Percentiles rank a stretch among this genome's conserved stretches.
Evolutionary conservation across 129 eudicot species (phyloP).

Genomic region (Silybum marianum): DNA sequence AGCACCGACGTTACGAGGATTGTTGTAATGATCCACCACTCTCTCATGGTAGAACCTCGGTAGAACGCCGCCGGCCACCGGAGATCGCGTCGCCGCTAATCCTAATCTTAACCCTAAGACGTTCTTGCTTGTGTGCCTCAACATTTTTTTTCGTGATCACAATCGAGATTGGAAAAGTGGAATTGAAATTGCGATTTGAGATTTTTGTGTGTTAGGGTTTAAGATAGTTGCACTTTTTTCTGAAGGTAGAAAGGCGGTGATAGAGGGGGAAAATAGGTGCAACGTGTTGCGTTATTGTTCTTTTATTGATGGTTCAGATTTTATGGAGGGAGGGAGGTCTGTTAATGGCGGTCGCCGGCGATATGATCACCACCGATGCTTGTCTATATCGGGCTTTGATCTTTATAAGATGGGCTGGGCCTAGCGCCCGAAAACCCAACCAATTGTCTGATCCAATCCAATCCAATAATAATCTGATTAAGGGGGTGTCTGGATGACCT

Average conservation of each 20-base stretch:
- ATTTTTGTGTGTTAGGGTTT: neutral
- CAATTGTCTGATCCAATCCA: too few relatives aligned
- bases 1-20: constrained; percentile 83
- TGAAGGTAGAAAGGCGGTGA: too few relatives aligned
- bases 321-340: neutral
- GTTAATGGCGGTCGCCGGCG: neutral
- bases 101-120: constrained; percentile 28
- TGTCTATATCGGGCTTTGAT: neutral
- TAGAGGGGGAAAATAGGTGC: too few relatives aligned
- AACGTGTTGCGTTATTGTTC: neutral
- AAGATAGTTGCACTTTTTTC: neutral
- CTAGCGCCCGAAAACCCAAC: neutral
- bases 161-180: neutral
- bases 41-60: constrained; percentile 71
- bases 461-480: too few relatives aligned
- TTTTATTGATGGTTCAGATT: neutral
- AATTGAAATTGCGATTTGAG: neutral
- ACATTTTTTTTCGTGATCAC: constrained; percentile 38
- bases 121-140: constrained; percentile 37
- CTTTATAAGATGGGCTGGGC: neutral
- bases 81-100: constrained; percentile 4
- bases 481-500: too few relatives aligned
- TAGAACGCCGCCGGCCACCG: neutral
- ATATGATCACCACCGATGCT: neutral
- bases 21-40: constrained; percentile 83